Base-by-base conservation (phyloP, 441 rosid genomes). In the Arabidopsis lyrata region DNA sequence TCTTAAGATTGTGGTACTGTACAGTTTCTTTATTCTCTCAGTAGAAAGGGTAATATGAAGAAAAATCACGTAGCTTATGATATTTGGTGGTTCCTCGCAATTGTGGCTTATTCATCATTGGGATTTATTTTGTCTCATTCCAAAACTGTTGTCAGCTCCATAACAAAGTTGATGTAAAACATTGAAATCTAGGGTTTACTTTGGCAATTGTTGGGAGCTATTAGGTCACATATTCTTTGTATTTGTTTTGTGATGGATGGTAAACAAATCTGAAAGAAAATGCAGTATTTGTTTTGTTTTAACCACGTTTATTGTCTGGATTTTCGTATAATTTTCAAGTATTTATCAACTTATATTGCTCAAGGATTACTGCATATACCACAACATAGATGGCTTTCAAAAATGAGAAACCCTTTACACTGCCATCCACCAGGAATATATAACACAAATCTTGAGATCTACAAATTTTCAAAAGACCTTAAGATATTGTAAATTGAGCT, bases 151-250 rank as follows among this genome's bases (percentile, higher is more conserved):
- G 52, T 55, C 63, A 71, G 75, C 80, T 82, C 82, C 78, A 79
- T 76, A 74, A 58, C 66, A 56, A 68, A 76, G 73, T 27, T 68
- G 81, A 67, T 84, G 89, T 85, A 86, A 83, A 79, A 78, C 79
- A 59, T 77, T 65, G 64, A 16, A 52, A 68, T 41, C 65, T 27
- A 61, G 81, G 76, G 66, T 80, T 77, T 57, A 63, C 70, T 60
- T 65, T 70, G 70, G 72, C 77, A 62, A 63, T 31, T 56, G 74
- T 65, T 53, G 68, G 70, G 76, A 66, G 74, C 57, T 34, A 63
- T 36, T 72, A 72, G 81, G 82, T 80, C 52, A 65, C 74, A 78
- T 64, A 81, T 80, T 89, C 87, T 83, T 89, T 89, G 87, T 81
- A 80, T 75, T 62, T 78, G 84, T 82, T 63, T 63, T 80, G 78